These are phyloP conservation scores for Sphaceloma murrayae DNA, from an alignment of 2,329 filamentous ascomycete species.

Conservation along the genomic window DNA sequence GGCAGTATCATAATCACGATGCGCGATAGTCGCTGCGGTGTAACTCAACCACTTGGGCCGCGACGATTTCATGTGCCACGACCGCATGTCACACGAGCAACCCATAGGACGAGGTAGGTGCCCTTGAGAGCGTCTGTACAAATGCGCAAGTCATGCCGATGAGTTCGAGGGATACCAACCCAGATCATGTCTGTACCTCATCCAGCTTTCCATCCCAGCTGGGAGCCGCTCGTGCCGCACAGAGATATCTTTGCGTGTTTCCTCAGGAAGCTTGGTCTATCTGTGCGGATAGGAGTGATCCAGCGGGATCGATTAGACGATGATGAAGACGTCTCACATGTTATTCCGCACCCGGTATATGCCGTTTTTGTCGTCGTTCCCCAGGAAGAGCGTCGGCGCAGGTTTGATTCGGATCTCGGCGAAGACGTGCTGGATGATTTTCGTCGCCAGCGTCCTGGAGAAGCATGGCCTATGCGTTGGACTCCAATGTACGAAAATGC, in stretches of 20 bases:
- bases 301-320: not conserved
- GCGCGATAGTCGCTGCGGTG: too few relatives aligned
- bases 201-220: not conserved
- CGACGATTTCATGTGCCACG: too few relatives aligned
- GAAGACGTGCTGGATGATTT: conserved; percentile 3
- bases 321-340: not conserved
- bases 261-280: conserved; percentile 1
- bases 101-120: too few relatives aligned
- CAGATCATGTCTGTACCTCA: not conserved
- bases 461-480: not conserved
- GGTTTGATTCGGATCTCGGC: not conserved
- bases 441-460: not conserved
- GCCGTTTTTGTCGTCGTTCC: conserved; percentile 5
- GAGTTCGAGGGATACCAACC: too few relatives aligned
- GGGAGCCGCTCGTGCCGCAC: conserved; percentile 2
- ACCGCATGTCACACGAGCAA: too few relatives aligned
- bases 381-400: too few relatives aligned
- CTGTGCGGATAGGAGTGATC: conserved; percentile 4
- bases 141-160: too few relatives aligned
- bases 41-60: too few relatives aligned
- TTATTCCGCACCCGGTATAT: conserved; percentile 11
- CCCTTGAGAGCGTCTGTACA: too few relatives aligned
- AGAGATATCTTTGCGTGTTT: conserved; percentile 5
- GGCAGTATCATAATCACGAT: too few relatives aligned
- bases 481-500: not conserved